Base-by-base conservation (phyloP, 2,329 filamentous ascomycete species). In the Fusarium anthophilum region DNA sequence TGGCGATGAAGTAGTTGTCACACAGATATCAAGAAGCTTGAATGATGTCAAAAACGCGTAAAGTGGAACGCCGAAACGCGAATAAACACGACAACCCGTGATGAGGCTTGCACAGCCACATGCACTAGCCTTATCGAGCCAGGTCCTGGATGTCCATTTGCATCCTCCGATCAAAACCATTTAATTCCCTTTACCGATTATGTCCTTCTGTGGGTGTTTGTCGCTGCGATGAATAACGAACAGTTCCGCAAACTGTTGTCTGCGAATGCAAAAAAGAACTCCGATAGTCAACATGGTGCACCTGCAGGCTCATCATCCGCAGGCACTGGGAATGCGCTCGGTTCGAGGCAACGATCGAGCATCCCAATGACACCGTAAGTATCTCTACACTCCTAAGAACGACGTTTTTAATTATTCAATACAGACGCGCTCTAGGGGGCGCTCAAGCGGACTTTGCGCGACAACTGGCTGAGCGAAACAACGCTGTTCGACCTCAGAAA, bases 281-380 rank as follows among this genome's bases (percentile, higher is more conserved):
- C 82, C 37, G 77, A 81, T 70, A 67, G 82, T 69, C 83, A 82
- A 80, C 82, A 88, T 86, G 87, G 85, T 72, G 80, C 84, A 55
- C 86, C 88, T 20, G 79, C 76, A 60, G 72, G 74, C 76, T 68
- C 76, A 71, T 72, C 77, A 68, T 76, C 75, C 61, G 69, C 77
- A 17, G 73, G 70, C 47, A 75, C 63, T 37, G 84, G 87, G 53
- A 84, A 85, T 55, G 83, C 90, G 9, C 87, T 97, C 64, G 95
- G 95, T 28, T 96, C 94, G 66, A 90, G 93, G 78, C 91, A 93
- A 83, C 91, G 91, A 75, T 89, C 93, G 39, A 96, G 90, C 82
- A 96, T 98, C 70, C 94, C 94, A 64, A 98, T 98, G 96, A 98
- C 96, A 54, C 96, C 96, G 92, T 95, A 87, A 78, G 91, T 86